Conservation (phyloP, 1,139 yeast genomes). For the Lodderomyces elongisporus region DNA sequence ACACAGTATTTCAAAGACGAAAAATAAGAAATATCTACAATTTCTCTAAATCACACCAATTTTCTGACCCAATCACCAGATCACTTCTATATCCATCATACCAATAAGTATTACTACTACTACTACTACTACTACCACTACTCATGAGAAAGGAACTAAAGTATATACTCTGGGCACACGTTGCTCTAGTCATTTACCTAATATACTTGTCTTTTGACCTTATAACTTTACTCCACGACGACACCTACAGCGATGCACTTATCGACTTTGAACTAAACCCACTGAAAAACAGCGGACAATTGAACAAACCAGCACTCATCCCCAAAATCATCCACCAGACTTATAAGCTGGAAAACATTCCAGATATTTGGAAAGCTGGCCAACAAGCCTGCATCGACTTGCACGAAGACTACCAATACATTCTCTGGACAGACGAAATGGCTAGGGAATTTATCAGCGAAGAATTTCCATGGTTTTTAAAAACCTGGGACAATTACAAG, state of each 20-base stretch:
- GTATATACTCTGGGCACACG: slow-evolving; percentile 54
- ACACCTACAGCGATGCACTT: slow-evolving; percentile 59
- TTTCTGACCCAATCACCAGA: no score
- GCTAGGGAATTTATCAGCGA: slow-evolving; percentile 72
- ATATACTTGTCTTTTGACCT: slow-evolving; percentile 68
- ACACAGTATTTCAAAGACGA: no score
- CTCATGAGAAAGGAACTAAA: slow-evolving; percentile 58
- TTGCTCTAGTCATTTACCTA: slow-evolving; percentile 49
- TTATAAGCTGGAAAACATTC: slow-evolving; percentile 71
- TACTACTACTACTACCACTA: no score
- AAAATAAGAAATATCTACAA: no score
- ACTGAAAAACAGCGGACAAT: slow-evolving; percentile 22
- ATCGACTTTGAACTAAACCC: slow-evolving; percentile 55
- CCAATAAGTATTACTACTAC: no score
- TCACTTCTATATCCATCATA: no score
- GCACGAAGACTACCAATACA: slow-evolving; percentile 85
- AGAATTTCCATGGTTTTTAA: slow-evolving; percentile 81
- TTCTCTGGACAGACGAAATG: slow-evolving; percentile 86
- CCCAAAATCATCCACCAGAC: slow-evolving; percentile 95
- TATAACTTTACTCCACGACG: slow-evolving; percentile 70
- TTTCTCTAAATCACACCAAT: no score
- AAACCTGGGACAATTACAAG: slow-evolving; percentile 70
- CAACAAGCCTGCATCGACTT: slow-evolving; percentile 70
- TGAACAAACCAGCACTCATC: slow-evolving; percentile 49
- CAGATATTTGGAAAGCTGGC: slow-evolving; percentile 75